Evolutionary conservation across 495 filamentous ascomycete species (phyloP).

Genomic region (Bacidia rubella): DNA sequence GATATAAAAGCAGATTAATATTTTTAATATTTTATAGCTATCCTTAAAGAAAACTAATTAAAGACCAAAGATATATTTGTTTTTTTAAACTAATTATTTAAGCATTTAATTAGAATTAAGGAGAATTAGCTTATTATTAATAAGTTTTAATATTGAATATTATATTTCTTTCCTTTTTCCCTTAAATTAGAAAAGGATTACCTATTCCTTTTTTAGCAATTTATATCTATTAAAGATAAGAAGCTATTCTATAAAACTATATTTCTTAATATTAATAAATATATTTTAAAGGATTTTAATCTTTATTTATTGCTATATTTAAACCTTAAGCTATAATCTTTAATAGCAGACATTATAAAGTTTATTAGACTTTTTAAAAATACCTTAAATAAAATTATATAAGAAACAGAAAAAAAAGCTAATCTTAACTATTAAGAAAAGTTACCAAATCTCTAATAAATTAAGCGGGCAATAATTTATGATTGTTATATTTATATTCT

Average conservation of each 20-base stretch:
- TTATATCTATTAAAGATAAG: not conserved
- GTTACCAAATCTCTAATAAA: too few species aligned
- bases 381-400: too few species aligned
- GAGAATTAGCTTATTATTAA: too few species aligned
- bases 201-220: not conserved
- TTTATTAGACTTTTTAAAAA: too few species aligned
- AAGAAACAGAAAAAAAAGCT: too few species aligned
- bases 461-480: too few species aligned
- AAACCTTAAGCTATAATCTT: not conserved
- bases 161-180: not conserved
- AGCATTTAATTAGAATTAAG: too few species aligned
- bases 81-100: too few species aligned
- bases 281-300: slow-evolving; percentile 2
- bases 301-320: not conserved
- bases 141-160: not conserved
- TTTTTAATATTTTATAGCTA: not conserved
- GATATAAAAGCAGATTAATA: not conserved
- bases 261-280: not conserved
- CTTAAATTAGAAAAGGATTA: not conserved
- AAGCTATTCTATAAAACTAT: not conserved
- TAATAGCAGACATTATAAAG: not conserved
- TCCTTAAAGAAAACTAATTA: too few species aligned
- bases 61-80: too few species aligned
- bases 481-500: slow-evolving; percentile 1
- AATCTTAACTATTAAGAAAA: too few species aligned